phyloP scores from a whole-genome alignment of 2,329 filamentous ascomycete species.

The Aspergillus tamarii region DNA sequence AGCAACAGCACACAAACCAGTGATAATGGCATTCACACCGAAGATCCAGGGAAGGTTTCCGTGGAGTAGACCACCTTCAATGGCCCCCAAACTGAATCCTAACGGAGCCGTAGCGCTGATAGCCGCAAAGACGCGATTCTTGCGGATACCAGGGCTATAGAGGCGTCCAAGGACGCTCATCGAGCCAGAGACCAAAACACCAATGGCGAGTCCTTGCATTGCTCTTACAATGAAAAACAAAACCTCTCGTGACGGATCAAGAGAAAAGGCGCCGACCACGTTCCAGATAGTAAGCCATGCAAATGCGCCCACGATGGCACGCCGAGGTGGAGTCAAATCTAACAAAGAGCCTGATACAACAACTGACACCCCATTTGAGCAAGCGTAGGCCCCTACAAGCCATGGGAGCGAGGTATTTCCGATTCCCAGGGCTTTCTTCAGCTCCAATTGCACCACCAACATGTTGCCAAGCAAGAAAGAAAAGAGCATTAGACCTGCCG shows the following conservation, averaged over 20 bases:
- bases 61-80: constrained; percentile 48
- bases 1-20: constrained; percentile 38
- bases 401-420: constrained; percentile 45
- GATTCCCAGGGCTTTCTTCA: constrained; percentile 44
- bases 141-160: constrained; percentile 49
- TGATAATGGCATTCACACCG: constrained; percentile 47
- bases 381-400: constrained; percentile 47
- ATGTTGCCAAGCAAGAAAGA: constrained; percentile 48
- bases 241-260: constrained; percentile 39
- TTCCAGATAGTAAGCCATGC: constrained; percentile 49
- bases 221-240: constrained; percentile 44
- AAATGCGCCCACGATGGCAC: constrained; percentile 48
- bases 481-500: constrained; percentile 48
- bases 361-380: constrained; percentile 48
- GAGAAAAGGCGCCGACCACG: constrained; percentile 38
- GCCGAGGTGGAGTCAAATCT: constrained; percentile 46
- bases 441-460: constrained; percentile 42
- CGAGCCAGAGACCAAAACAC: constrained; percentile 53
- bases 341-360: constrained; percentile 42
- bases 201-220: constrained; percentile 54
- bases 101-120: constrained; percentile 54
- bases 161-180: constrained; percentile 52
- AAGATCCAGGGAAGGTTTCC: constrained; percentile 48
- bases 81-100: constrained; percentile 47
- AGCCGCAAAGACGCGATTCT: constrained; percentile 53